A percentile compares a stretch with the other conserved stretches of the same genome.
These are phyloP conservation scores for Gynostemma pentaphyllum DNA, from an alignment of 306 rosid species.

Conservation along the genomic window DNA sequence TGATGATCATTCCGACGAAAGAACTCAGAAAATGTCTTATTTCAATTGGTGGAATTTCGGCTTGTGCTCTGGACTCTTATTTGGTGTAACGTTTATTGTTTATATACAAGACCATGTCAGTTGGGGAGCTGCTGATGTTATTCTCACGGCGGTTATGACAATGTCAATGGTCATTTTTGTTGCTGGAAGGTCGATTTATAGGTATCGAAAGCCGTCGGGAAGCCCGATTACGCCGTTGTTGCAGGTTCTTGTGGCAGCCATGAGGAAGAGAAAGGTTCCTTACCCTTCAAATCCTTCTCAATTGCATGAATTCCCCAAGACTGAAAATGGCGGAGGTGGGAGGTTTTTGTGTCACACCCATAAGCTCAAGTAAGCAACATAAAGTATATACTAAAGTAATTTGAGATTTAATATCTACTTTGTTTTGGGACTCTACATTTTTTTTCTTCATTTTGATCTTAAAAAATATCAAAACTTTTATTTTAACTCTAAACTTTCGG, in stretches of 20 bases:
- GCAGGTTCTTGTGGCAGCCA: slow-evolving; percentile 77
- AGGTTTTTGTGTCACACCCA: slow-evolving; percentile 65
- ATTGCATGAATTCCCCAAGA: slow-evolving; percentile 45
- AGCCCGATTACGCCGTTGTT: slow-evolving; percentile 86
- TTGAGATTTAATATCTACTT: neutral
- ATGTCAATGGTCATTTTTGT: slow-evolving; percentile 52
- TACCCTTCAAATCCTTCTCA: slow-evolving; percentile 43
- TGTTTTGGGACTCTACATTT: too few relatives aligned
- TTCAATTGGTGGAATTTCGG: slow-evolving; percentile 95
- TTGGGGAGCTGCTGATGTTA: slow-evolving; percentile 69
- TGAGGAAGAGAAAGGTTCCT: slow-evolving; percentile 54
- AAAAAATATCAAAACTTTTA: too few relatives aligned
- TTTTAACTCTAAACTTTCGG: too few relatives aligned
- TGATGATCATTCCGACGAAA: slow-evolving; percentile 51
- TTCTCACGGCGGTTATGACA: slow-evolving; percentile 50
- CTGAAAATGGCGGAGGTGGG: slow-evolving; percentile 12
- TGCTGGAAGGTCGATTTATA: slow-evolving; percentile 50
- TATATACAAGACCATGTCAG: slow-evolving; percentile 65
- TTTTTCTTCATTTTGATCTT: too few relatives aligned
- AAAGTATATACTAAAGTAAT: too few relatives aligned
- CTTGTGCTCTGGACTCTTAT: slow-evolving; percentile 58
- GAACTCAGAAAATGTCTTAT: slow-evolving; percentile 70
- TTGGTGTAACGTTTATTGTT: slow-evolving; percentile 77
- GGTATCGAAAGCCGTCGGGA: slow-evolving; percentile 52
- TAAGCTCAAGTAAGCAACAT: slow-evolving; percentile 49